These are phyloP conservation scores for Asterionellopsis glacialis DNA, from an alignment of 108 stramenopile genomes.

Conservation along the genomic window DNA sequence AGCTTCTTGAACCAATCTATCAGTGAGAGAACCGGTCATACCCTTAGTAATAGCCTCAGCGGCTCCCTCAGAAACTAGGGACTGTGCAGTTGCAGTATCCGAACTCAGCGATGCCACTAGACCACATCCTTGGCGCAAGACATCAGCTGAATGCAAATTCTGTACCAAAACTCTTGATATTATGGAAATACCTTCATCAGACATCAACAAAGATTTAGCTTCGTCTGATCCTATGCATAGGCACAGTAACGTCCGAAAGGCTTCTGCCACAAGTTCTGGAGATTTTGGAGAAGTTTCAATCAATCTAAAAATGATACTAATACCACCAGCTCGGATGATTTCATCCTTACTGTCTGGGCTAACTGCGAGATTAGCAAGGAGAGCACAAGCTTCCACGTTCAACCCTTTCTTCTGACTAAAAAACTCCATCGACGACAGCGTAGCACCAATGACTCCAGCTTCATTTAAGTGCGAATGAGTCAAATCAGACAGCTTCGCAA, in stretches of 20 bases:
- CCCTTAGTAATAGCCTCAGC: slow-evolving; percentile 9
- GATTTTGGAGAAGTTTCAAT: slow-evolving; percentile 8
- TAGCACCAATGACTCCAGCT: not conserved
- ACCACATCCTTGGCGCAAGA: not conserved
- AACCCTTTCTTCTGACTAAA: slow-evolving; percentile 14
- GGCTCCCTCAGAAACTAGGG: slow-evolving; percentile 7
- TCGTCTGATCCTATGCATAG: not conserved
- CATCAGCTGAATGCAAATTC: not conserved
- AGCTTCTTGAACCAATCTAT: slow-evolving; percentile 22
- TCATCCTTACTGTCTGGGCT: not conserved
- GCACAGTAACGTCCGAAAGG: slow-evolving; percentile 14
- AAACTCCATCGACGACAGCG: not conserved
- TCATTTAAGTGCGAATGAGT: not conserved
- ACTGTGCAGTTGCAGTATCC: not conserved
- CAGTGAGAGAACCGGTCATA: slow-evolving; percentile 10
- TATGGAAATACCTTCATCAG: not conserved
- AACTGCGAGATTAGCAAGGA: slow-evolving; percentile 21
- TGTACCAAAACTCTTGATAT: not conserved
- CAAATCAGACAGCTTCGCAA: slow-evolving; percentile 11
- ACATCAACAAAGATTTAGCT: not conserved
- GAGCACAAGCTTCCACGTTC: slow-evolving; percentile 21
- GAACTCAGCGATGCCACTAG: too few species aligned
- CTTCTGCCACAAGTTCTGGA: slow-evolving; percentile 13
- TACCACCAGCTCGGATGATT: slow-evolving; percentile 11
- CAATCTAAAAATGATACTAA: slow-evolving; percentile 8